phyloP scores from a whole-genome alignment of 768 basidiomycete species.

The Pleurotus salmoneostramineus region DNA sequence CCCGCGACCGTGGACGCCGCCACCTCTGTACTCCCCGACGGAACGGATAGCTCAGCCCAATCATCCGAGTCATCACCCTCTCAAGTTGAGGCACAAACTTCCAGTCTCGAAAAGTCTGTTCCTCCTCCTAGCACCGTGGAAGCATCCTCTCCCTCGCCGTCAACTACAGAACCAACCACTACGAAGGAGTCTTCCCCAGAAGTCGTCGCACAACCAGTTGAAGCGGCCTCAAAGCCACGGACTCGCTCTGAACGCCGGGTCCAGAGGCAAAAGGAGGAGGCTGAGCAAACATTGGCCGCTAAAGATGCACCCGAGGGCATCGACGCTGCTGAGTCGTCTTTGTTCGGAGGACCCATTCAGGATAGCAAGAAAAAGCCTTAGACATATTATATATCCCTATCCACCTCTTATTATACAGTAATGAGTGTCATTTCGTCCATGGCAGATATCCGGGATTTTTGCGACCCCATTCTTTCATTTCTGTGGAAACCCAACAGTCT shows the following conservation, averaged over 20 bases:
- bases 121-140: background rate
- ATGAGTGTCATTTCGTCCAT: background rate
- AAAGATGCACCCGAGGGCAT: slow-evolving; percentile 12
- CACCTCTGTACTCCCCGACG: background rate
- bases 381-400: background rate
- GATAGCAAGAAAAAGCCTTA: background rate
- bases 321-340: slow-evolving; percentile 1
- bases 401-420: background rate
- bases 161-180: no score
- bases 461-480: slow-evolving; percentile 62
- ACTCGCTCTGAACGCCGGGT: background rate
- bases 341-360: background rate
- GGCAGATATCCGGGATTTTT: background rate
- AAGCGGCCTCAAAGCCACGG: background rate
- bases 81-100: no score
- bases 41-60: no score
- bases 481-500: slow-evolving; percentile 71
- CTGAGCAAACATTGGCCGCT: slow-evolving; percentile 12
- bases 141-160: background rate
- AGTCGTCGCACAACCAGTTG: background rate
- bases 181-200: background rate
- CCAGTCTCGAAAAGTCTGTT: background rate
- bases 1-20: background rate
- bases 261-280: background rate
- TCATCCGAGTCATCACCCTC: no score